A percentile compares a stretch with the other conserved stretches of the same genome.
Evolutionary conservation across 1,284 basidiomycete genomes (phyloP).

Genomic region (Meira nashicola): DNA sequence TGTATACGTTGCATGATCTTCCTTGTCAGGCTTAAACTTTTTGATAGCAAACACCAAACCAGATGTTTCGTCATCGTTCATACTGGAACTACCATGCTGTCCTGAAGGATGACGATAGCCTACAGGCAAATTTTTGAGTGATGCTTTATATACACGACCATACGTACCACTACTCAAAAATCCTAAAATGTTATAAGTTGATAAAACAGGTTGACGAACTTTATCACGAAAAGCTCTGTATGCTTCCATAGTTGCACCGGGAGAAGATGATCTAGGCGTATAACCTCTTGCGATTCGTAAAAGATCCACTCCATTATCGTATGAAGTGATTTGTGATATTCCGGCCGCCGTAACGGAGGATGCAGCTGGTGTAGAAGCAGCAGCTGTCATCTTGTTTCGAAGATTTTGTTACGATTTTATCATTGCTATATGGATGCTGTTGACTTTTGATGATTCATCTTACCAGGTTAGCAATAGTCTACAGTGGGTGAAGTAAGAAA

Average conservation of each 20-base stretch:
- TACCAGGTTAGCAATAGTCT: no score
- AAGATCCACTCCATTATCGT: background rate
- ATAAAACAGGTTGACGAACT: constrained; percentile 33
- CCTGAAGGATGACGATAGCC: background rate
- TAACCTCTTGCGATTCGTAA: constrained; percentile 6
- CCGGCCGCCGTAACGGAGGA: background rate
- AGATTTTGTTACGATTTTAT: no score
- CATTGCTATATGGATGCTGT: no score
- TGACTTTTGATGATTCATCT: no score
- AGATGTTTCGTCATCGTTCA: constrained; percentile 13
- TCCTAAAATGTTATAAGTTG: constrained; percentile 76
- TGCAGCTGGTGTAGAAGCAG: constrained; percentile 4
- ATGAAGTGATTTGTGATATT: background rate
- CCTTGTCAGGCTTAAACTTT: constrained; percentile 98
- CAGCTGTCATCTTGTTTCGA: no score
- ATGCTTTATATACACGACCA: constrained; percentile 94
- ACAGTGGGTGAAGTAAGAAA: no score
- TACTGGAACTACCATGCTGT: background rate
- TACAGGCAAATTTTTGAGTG: constrained; percentile 50
- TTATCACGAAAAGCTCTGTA: constrained; percentile 41
- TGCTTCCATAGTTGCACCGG: constrained; percentile 33
- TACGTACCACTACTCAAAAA: constrained; percentile 98
- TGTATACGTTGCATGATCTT: constrained; percentile 66
- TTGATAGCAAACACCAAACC: constrained; percentile 75
- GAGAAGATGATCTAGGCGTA: constrained; percentile 7